Conservation (phyloP, 495 filamentous ascomycete genomes). For the Neurospora sp. region DNA sequence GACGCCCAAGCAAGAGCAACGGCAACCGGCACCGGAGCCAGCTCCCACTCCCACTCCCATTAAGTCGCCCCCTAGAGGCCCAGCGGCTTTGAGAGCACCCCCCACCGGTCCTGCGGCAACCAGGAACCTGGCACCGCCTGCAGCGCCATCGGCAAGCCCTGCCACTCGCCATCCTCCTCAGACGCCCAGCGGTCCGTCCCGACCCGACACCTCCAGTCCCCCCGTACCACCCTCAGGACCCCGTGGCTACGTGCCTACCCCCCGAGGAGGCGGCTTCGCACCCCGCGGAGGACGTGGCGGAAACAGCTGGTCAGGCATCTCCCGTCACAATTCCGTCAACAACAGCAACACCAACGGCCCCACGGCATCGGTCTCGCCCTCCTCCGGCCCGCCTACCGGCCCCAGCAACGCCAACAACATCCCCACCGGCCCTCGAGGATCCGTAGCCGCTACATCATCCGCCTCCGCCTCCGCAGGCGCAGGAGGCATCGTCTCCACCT, state of each 20-base stretch:
- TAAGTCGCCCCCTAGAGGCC: conserved; percentile 37
- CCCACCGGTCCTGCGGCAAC: conserved; percentile 36
- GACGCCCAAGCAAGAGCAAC: conserved; percentile 18
- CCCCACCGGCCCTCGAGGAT: neutral
- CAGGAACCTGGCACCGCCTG: conserved; percentile 26
- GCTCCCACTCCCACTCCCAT: conserved; percentile 17
- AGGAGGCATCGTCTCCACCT: conserved; percentile 1
- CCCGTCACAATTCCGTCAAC: conserved; percentile 19
- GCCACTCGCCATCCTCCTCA: conserved; percentile 21
- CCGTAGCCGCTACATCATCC: conserved; percentile 13
- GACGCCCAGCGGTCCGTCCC: conserved; percentile 18
- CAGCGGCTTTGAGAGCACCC: conserved; percentile 35
- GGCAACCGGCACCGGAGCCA: conserved; percentile 2
- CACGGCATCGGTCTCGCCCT: neutral
- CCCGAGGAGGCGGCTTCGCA: conserved; percentile 24
- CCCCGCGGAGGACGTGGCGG: conserved; percentile 30
- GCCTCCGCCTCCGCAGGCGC: conserved; percentile 13
- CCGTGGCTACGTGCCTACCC: conserved; percentile 32
- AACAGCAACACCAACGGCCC: neutral
- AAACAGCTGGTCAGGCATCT: conserved; percentile 21
- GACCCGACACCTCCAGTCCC: conserved; percentile 27
- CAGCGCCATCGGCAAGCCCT: conserved; percentile 19
- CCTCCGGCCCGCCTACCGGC: conserved; percentile 33
- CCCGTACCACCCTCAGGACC: conserved; percentile 36
- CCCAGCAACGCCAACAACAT: conserved; percentile 16